Evolutionary conservation across 306 rosid genomes (phyloP), one percentile per base, ranked within the genome.

Genomic region (Fragaria vesca): DNA sequence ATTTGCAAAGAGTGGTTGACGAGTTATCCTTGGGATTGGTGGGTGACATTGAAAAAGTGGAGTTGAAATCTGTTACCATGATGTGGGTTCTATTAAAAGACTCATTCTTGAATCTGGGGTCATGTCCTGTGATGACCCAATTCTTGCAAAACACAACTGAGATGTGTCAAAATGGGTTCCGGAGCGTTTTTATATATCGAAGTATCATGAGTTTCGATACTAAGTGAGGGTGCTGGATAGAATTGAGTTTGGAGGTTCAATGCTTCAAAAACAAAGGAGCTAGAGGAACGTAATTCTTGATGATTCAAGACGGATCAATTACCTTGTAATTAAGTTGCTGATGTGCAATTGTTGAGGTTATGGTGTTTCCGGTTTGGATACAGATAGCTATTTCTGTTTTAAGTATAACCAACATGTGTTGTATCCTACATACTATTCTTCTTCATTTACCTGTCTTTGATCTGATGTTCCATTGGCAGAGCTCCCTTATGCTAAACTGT

Each of bases 401-500:
- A 0, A 40, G 45, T 40, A 40, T 40, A 40, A 40, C 45, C 45
- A 40, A 9, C 45, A 40, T 40, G 45, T 40, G 45, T 40, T 5
- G 45, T 1, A 5, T 40, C 8, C 8, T 6, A 8, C 11, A 9
- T 43, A 43, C 47, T 43, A 8, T 43, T 43, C 47, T 8, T 43
- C 47, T 43, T 67, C 61, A 18, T 15, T 71, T 66, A 28, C 26
- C 32, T 72, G 0, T 71, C 18, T 61, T 21, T 11, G 9, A 61
- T 62, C 21, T 67, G n/a, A 20, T 26, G 26, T 32, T 65, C 24
- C 12, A 62, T 54, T 4, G 54, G 57, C 30, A 26, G 43, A 34
- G 61, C 50, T 75, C 8, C 47, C 69, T 78, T 50, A 20, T 77
- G 81, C 42, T 26, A 20, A 72, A 32, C 20, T 15, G 34, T 72